A percentile compares a stretch with the other conserved stretches of the same genome.
phyloP scores from a whole-genome alignment of 2,329 filamentous ascomycete species.

The Cytospora paraplurivora region DNA sequence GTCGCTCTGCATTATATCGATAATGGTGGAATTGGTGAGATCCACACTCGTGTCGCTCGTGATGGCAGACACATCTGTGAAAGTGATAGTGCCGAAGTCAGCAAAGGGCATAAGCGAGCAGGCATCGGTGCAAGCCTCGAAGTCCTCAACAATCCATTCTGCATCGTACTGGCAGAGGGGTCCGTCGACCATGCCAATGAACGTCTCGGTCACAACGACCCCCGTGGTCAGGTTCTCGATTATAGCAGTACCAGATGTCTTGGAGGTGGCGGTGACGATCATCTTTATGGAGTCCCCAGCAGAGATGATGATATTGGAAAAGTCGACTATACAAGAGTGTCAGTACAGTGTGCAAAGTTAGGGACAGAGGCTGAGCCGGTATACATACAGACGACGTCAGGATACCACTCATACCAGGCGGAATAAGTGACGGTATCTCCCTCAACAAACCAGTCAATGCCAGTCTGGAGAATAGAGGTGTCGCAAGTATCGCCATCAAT shows the following conservation, averaged over 20 bases:
- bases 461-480: slow-evolving; percentile 58
- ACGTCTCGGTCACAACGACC: slow-evolving; percentile 51
- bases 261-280: slow-evolving; percentile 42
- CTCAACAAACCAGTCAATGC: slow-evolving; percentile 55
- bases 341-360: background rate
- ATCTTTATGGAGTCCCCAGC: slow-evolving; percentile 34
- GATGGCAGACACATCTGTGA: slow-evolving; percentile 41
- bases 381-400: slow-evolving; percentile 48
- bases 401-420: slow-evolving; percentile 65
- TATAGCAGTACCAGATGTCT: slow-evolving; percentile 45
- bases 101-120: slow-evolving; percentile 46
- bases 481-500: slow-evolving; percentile 61
- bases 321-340: slow-evolving; percentile 18
- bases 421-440: slow-evolving; percentile 47
- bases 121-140: slow-evolving; percentile 37
- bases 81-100: slow-evolving; percentile 50
- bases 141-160: slow-evolving; percentile 66
- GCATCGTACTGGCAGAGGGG: slow-evolving; percentile 57
- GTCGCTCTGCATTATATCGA: slow-evolving; percentile 66
- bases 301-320: slow-evolving; percentile 30
- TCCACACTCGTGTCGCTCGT: slow-evolving; percentile 38
- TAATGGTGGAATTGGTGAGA: slow-evolving; percentile 58
- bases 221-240: slow-evolving; percentile 54
- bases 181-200: slow-evolving; percentile 44
- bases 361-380: background rate